Conservation (phyloP, 1,284 basidiomycete genomes). For the Heliocybe sulcata region DNA sequence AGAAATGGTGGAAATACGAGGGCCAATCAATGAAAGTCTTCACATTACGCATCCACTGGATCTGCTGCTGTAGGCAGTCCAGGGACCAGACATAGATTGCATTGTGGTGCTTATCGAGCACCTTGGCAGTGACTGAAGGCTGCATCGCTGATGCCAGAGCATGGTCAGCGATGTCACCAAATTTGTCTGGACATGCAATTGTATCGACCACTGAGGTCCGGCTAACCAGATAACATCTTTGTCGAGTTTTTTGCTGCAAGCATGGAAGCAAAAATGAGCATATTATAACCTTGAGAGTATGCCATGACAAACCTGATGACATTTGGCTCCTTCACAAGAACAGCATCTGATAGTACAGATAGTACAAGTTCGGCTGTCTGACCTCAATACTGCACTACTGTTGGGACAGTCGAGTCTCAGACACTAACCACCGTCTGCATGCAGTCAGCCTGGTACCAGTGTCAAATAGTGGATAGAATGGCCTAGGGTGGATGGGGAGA, state of each 20-base stretch:
- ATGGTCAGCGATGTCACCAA: slow-evolving; percentile 87
- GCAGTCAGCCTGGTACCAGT: too few species aligned
- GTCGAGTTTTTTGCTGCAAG: slow-evolving; percentile 69
- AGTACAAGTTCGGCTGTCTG: too few species aligned
- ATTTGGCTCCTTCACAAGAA: slow-evolving; percentile 91
- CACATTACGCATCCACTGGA: slow-evolving; percentile 91
- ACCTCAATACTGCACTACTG: too few species aligned
- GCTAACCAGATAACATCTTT: slow-evolving; percentile 77
- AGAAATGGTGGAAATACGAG: slow-evolving; percentile 89
- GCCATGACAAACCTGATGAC: slow-evolving; percentile 66
- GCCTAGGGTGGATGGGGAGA: too few species aligned
- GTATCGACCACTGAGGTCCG: slow-evolving; percentile 82
- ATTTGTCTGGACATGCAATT: slow-evolving; percentile 84
- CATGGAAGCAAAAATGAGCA: slow-evolving; percentile 10
- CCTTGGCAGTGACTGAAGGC: slow-evolving; percentile 85
- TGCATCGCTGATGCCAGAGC: slow-evolving; percentile 64
- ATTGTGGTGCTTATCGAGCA: slow-evolving; percentile 81
- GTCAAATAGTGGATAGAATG: too few species aligned
- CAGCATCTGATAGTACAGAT: slow-evolving; percentile 77
- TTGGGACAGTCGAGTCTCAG: too few species aligned
- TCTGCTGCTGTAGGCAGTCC: slow-evolving; percentile 80
- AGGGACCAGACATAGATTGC: slow-evolving; percentile 91
- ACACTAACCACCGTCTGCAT: too few species aligned
- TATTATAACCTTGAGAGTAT: slow-evolving; percentile 3
- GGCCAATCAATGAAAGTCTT: slow-evolving; percentile 91